Base-by-base conservation (phyloP, 2,329 filamentous ascomycete genomes). In the Berkeleyomyces rouxiae region DNA sequence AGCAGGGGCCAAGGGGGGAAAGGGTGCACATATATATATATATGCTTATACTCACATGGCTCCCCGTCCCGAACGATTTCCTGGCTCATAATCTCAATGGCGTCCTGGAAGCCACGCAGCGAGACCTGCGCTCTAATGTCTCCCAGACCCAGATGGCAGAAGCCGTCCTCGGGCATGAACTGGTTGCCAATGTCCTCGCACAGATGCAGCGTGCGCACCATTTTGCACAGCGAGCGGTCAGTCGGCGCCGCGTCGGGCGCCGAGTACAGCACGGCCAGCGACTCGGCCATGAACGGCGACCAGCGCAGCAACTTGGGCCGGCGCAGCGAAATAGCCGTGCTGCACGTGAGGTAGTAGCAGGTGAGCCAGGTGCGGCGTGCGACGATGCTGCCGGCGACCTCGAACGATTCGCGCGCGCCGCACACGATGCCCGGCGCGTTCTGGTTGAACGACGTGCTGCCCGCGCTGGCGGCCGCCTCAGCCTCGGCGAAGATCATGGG, bases 171-270 rank as follows among this genome's bases (percentile, higher is more conserved):
- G 70, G 85, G 79, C 4, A 78, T 79, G 65, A 90, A 85, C 67
- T 87, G 82, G 39, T 79, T 74, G 7, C 81, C 80, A 13, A 88
- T 79, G 64, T 90, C 84, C 70, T 90, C 87, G 1, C 81, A 82
- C 53, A 90, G 74, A 60, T 78, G 79, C 66, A 84, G 79, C 37
- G 81, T 78, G 74, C 79, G 81, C 1, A 83, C 78, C 13, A 84
- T 73, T 53, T 83, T 81, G 63, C 80, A 82, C 11, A 86, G 74
- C 63, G 79, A 79, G 63, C 74, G 73, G 69, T 85, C 83, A 1
- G 79, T 78, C 0, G 80, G 78, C 5, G 78, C 76, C 1, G 81
- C 80, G 1, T 83, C 78, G 0, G 78, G 75, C 2, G 78, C 78
- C 2, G 75, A 75, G 68, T 80, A 74, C 2, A 86, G 71, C 6